Evolutionary conservation across 139 green algal genomes (phyloP).

Genomic region (Desmodesmus armatus): DNA sequence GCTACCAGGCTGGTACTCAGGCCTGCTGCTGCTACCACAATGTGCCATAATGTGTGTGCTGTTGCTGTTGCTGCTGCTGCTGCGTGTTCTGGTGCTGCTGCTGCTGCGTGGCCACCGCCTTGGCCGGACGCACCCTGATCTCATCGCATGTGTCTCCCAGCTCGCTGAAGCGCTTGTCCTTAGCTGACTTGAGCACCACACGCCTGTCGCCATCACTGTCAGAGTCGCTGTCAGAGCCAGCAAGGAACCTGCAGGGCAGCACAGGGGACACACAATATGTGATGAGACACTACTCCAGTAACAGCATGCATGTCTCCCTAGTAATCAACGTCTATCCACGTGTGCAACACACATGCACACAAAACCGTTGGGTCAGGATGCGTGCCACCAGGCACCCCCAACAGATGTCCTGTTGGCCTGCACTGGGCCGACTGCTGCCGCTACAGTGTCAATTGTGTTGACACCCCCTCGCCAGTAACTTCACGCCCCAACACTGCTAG

Average conservation of each 20-base stretch:
- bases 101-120: background rate
- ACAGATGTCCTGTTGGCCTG: too few relatives aligned
- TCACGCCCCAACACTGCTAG: too few relatives aligned
- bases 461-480: too few relatives aligned
- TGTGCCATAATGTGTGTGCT: background rate
- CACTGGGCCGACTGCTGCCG: too few relatives aligned
- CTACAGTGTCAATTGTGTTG: too few relatives aligned
- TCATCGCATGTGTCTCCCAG: conserved; percentile 85
- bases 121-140: conserved; percentile 68
- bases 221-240: conserved; percentile 77
- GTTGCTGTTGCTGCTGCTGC: background rate
- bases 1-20: background rate
- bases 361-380: too few relatives aligned
- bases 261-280: too few relatives aligned
- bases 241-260: conserved; percentile 70
- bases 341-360: too few relatives aligned
- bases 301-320: too few relatives aligned
- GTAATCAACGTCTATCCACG: too few relatives aligned
- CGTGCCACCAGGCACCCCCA: too few relatives aligned
- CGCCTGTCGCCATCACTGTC: conserved; percentile 85
- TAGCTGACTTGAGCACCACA: conserved; percentile 85
- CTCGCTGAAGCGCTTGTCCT: conserved; percentile 92
- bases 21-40: background rate
- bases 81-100: conserved; percentile 1
- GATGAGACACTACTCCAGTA: background rate